Evolutionary conservation across 2,329 filamentous ascomycete species (phyloP), one percentile per base, ranked within the genome.

Genomic region (Colletotrichum camelliae): DNA sequence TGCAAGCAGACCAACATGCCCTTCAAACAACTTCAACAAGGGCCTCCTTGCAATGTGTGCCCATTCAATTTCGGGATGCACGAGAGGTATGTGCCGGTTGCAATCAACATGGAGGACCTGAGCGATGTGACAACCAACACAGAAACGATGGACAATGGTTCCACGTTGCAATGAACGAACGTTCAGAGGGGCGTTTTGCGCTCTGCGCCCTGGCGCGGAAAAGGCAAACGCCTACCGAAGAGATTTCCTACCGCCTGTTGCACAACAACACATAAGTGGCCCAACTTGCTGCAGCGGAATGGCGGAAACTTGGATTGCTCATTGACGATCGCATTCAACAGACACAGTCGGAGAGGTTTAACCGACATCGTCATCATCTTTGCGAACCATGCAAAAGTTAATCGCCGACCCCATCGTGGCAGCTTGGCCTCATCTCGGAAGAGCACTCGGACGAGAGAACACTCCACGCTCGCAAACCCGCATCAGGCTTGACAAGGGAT

Each of bases 351-450:
- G 64, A 69, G 70, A 57, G 13, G 39, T 1, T 52, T 35, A 52
- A 27, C 43, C 37, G 35, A 65, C 43, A 60, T 65, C 57, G 60
- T 65, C 35, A 27, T 74, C 73, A 65, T 73, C 27, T 73, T 60
- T 31, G 27, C 16, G 12, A 37, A 16, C 48, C 33, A 33, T 73
- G 43, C 31, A 15, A 60, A 65, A 64, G 62, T 48, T 48, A 15
- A 75, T 67, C 73, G 61, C 62, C 37, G 62, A 33, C 70, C 64
- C 72, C 65, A 33, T 73, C 48, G 12, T 65, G 35, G 60, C 31
- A 69, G 29, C 43, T 74, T 64, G 70, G 65, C 24, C 58, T 74
- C 64, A 76, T 76, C 31, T 76, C 64, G 58, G 60, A 31, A 52
- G 65, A 65, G 69, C 43, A 35, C 24, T 76, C 64, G 58, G 60